Percentiles rank a stretch among this genome's conserved stretches.
Conservation (phyloP, 202 grass and related monocot genomes). For the Panicum virgatum region DNA sequence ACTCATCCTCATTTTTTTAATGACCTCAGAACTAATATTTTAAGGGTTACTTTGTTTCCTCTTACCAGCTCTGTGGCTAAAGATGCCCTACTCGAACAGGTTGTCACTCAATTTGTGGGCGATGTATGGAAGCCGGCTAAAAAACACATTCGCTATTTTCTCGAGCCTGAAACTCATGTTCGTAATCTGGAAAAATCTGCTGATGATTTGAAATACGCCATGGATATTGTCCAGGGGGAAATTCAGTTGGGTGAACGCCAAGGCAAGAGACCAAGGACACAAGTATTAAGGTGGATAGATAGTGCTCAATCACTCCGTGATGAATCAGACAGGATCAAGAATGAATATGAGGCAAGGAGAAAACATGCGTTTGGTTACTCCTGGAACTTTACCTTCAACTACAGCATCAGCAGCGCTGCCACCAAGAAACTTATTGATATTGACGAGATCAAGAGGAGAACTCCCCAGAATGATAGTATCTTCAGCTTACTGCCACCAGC, state of each 20-base stretch:
- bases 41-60: no score
- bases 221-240: not conserved
- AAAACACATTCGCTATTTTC: no score
- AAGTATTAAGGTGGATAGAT: not conserved
- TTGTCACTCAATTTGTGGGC: no score
- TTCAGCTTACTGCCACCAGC: constrained; percentile 14
- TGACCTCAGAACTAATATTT: no score
- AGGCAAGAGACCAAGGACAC: not conserved
- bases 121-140: no score
- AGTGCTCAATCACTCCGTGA: not conserved
- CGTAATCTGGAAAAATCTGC: no score
- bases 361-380: not conserved
- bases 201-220: not conserved
- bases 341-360: not conserved
- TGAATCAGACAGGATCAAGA: not conserved
- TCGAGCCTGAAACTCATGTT: no score
- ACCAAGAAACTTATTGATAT: not conserved
- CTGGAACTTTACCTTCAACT: constrained; percentile 17
- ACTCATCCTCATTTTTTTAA: no score
- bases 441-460: not conserved
- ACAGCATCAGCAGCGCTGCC: not conserved
- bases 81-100: no score
- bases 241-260: not conserved
- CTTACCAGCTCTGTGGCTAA: no score
- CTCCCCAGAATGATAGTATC: constrained; percentile 10